Percentiles rank a stretch among this genome's conserved stretches.
Evolutionary conservation across 2,329 filamentous ascomycete species (phyloP).

Genomic region (Penicillium frequentans): DNA sequence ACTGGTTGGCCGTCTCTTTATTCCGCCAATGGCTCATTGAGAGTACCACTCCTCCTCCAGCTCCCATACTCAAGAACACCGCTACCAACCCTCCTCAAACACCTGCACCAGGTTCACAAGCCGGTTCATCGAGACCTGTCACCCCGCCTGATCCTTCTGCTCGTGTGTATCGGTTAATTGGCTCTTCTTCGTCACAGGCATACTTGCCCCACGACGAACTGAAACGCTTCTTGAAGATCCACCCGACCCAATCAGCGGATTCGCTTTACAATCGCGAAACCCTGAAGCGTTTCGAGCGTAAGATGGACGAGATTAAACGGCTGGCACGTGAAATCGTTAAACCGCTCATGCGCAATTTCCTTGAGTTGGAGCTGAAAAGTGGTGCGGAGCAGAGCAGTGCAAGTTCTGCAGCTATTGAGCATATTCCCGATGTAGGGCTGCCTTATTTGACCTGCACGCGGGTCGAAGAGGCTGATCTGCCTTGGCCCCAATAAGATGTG

Average conservation of each 20-base stretch:
- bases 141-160: constrained; percentile 49
- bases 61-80: constrained; percentile 47
- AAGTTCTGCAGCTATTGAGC: constrained; percentile 22
- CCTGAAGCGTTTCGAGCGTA: constrained; percentile 77
- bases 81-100: constrained; percentile 10
- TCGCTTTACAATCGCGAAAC: constrained; percentile 80
- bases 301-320: constrained; percentile 84
- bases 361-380: constrained; percentile 71
- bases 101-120: constrained; percentile 14
- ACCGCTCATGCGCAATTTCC: constrained; percentile 79
- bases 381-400: constrained; percentile 19
- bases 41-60: constrained; percentile 73
- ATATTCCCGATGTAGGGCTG: constrained; percentile 49
- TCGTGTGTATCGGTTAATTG: constrained; percentile 75
- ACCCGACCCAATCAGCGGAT: constrained; percentile 58
- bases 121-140: constrained; percentile 23
- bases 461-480: constrained; percentile 62
- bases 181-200: constrained; percentile 57
- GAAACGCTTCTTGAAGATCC: constrained; percentile 84
- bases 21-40: constrained; percentile 94
- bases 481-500: constrained; percentile 52
- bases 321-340: constrained; percentile 79
- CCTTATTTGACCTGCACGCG: constrained; percentile 66
- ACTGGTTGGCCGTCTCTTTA: constrained; percentile 83
- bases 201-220: constrained; percentile 86